Base-by-base conservation (phyloP, 108 stramenopile species). In the Schizochytrium sp. region DNA sequence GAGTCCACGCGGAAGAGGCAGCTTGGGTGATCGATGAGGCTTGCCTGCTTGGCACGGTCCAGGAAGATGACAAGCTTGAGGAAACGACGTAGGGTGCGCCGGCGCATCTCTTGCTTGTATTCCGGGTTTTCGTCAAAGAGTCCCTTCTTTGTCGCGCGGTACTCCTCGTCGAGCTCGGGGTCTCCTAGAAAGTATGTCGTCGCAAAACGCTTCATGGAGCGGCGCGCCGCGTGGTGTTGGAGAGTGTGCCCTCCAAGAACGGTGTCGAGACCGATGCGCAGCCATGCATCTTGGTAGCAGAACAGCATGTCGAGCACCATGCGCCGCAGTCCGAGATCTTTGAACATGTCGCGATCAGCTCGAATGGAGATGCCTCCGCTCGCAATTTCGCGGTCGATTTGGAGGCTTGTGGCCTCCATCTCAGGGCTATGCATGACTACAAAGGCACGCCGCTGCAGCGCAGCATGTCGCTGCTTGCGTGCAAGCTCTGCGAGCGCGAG, bases 221-320 rank as follows among this genome's bases (percentile, higher is more conserved):
- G 29, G 4, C 63, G 63, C 0, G 63, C 63, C 6, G 63, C 41
- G n/a, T 90, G 59, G 55, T 87, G 72, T 21, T 29, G 48, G 5
- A 60, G 58, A 8, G 53, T 41, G 41, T 58, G 29, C 88, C 95
- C 94, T 5, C 94, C 97, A 71, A 98, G 95, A 63, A 97, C 93
- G 10, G 95, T 95, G 44, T 97, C 96, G 89, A 99, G 92, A 1
- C 97, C 97, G 44, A 98, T 58, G 53, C 93, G 91, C 53, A 98
- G 95, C 97, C 97, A 99, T 48, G 94, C 94, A 6, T 92, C 93
- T 4, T 96, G 90, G 88, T 98, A 99, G 41, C 96, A 96, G 41
- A 97, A 88, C 45, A 98, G 88, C 21, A 98, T 92, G 23, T 94
- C 89, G 29, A 92, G 71, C 28, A 97, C 63, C 51, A 95, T 91